Conservation (phyloP, 2,329 filamentous ascomycete genomes). For the Nemania sp. region DNA sequence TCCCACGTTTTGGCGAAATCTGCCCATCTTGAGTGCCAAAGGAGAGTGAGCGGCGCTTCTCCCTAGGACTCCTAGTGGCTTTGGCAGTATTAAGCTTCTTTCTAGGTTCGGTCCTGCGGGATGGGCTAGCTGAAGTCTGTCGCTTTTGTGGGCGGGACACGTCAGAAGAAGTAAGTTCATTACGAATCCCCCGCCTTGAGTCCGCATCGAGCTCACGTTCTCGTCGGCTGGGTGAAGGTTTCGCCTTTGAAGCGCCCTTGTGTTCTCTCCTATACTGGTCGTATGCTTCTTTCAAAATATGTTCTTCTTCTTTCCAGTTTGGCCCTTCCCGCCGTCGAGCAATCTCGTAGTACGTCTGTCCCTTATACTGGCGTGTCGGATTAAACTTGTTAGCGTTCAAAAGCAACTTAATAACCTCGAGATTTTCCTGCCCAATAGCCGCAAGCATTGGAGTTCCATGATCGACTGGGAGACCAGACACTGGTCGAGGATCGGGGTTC, state of each 20-base stretch:
- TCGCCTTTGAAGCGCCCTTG: constrained; percentile 52
- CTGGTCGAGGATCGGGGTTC: constrained; percentile 69
- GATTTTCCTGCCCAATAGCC: constrained; percentile 86
- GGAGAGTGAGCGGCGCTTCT: constrained; percentile 52
- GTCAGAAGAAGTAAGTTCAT: constrained; percentile 52
- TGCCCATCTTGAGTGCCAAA: constrained; percentile 52
- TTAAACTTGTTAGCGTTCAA: constrained; percentile 79
- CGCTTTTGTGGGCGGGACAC: constrained; percentile 47
- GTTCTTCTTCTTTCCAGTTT: constrained; percentile 86
- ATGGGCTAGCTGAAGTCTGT: constrained; percentile 52
- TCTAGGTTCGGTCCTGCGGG: constrained; percentile 48
- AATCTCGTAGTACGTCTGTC: constrained; percentile 84
- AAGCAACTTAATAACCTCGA: constrained; percentile 80
- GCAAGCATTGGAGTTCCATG: constrained; percentile 91
- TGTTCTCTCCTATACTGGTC: constrained; percentile 63
- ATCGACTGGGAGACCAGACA: constrained; percentile 63
- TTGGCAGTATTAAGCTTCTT: constrained; percentile 48
- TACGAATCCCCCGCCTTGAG: constrained; percentile 47
- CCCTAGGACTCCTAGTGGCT: constrained; percentile 49
- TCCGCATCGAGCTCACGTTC: constrained; percentile 48
- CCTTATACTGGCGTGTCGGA: constrained; percentile 75
- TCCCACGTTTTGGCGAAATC: constrained; percentile 53
- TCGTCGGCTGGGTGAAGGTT: constrained; percentile 53
- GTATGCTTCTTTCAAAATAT: constrained; percentile 75
- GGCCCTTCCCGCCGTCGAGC: constrained; percentile 81